A percentile compares a stretch with the other conserved stretches of the same genome.
These are phyloP conservation scores for Suillus subalutaceus DNA, from an alignment of 768 basidiomycete genomes.

Conservation along the genomic window DNA sequence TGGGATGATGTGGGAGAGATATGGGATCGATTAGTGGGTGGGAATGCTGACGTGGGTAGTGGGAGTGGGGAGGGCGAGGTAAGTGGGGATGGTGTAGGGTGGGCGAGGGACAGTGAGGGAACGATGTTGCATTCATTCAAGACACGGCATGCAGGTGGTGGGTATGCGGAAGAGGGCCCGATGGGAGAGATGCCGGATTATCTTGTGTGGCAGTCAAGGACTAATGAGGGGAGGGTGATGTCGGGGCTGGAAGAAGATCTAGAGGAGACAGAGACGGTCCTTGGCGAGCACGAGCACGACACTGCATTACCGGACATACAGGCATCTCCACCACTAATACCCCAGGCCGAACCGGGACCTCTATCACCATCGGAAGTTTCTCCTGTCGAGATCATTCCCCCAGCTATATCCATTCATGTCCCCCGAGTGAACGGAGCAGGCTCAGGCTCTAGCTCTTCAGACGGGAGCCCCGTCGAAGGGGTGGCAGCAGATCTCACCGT, in stretches of 20 bases:
- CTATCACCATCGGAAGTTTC: constrained; percentile 3
- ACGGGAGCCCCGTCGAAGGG: constrained; percentile 47
- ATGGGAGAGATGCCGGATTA: constrained; percentile 44
- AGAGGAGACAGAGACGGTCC: constrained; percentile 1
- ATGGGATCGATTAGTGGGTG: constrained; percentile 52
- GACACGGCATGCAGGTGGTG: constrained; percentile 13
- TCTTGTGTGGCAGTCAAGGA: constrained; percentile 5
- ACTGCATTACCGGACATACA: constrained; percentile 3
- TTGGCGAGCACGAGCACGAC: constrained; percentile 15
- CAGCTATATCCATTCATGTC: neutral
- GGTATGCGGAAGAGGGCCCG: constrained; percentile 41
- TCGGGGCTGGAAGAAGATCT: constrained; percentile 8
- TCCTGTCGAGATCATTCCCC: neutral
- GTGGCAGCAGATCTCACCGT: constrained; percentile 1
- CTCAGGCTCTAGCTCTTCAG: constrained; percentile 51
- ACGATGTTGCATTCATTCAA: constrained; percentile 31
- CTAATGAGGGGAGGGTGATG: neutral
- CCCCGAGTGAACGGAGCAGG: constrained; percentile 22
- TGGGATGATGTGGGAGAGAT: constrained; percentile 59
- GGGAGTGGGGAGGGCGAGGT: neutral
- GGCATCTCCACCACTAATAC: neutral
- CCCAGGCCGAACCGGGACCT: constrained; percentile 11
- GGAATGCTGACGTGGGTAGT: constrained; percentile 17
- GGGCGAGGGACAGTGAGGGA: constrained; percentile 52
- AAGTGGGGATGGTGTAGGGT: constrained; percentile 48